phyloP scores from a whole-genome alignment of 2,329 filamentous ascomycete genomes.

The Xylaria multiplex region DNA sequence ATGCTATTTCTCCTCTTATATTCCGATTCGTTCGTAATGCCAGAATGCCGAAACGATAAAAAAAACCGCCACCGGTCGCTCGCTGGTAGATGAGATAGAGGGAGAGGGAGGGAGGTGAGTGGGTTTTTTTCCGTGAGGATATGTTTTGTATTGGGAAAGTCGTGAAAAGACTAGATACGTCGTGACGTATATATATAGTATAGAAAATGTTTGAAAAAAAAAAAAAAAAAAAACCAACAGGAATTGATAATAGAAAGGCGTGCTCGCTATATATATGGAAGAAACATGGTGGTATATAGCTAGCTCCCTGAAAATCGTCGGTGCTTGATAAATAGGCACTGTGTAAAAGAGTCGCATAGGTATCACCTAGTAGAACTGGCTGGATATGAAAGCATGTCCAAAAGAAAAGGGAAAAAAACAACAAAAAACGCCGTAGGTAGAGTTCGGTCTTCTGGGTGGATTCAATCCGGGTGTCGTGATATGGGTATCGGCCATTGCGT shows the following conservation, averaged over 20 bases:
- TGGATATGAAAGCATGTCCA: not conserved
- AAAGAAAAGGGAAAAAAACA: not conserved
- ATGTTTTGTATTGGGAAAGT: not conserved
- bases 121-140: slow-evolving; percentile 16
- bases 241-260: not conserved
- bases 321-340: not conserved
- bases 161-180: not conserved
- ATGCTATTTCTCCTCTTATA: not conserved
- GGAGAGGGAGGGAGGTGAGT: not conserved
- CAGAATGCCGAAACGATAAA: not conserved
- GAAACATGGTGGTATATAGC: slow-evolving; percentile 1
- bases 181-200: not conserved
- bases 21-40: too few relatives aligned
- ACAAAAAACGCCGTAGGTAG: not conserved
- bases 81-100: not conserved
- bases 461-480: not conserved
- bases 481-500: not conserved
- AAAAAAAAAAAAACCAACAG: not conserved
- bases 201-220: not conserved
- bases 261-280: not conserved
- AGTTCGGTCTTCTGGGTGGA: not conserved
- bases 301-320: not conserved
- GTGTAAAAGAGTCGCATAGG: not conserved
- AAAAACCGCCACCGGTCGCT: too few relatives aligned
- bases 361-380: not conserved